These are phyloP conservation scores for Magnolia changhungtana DNA, from an alignment of 164 flowering plant genomes.

Conservation along the genomic window DNA sequence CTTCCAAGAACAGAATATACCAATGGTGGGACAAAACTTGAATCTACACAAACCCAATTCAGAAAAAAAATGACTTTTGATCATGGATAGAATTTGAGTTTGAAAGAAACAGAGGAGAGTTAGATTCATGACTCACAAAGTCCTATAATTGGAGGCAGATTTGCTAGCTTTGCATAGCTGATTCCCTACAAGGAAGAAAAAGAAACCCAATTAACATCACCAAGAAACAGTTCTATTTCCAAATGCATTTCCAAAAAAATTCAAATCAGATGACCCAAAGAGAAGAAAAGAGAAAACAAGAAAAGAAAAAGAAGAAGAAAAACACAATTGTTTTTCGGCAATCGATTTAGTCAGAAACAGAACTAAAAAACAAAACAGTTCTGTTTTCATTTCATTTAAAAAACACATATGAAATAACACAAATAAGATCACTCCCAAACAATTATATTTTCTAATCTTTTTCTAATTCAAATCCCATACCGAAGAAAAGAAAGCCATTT, in stretches of 20 bases:
- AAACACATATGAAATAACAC: not conserved
- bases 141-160: slow-evolving; percentile 58
- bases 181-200: slow-evolving; percentile 41
- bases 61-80: not conserved
- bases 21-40: slow-evolving; percentile 71
- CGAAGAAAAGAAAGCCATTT: no score
- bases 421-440: not conserved
- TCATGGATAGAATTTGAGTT: not conserved
- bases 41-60: slow-evolving; percentile 36
- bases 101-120: not conserved
- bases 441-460: no score
- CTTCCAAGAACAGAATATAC: slow-evolving; percentile 57
- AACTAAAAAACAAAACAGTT: not conserved
- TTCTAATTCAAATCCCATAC: no score
- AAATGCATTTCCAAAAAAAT: not conserved
- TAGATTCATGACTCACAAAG: slow-evolving; percentile 39
- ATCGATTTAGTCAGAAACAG: no score
- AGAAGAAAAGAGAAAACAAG: not conserved
- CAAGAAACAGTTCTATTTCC: not conserved
- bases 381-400: not conserved
- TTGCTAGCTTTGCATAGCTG: slow-evolving; percentile 65
- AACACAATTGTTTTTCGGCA: no score
- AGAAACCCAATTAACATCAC: not conserved
- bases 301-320: no score
- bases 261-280: not conserved